These are phyloP conservation scores for Russula lepida DNA, from an alignment of 768 basidiomycete genomes.

Conservation along the genomic window DNA sequence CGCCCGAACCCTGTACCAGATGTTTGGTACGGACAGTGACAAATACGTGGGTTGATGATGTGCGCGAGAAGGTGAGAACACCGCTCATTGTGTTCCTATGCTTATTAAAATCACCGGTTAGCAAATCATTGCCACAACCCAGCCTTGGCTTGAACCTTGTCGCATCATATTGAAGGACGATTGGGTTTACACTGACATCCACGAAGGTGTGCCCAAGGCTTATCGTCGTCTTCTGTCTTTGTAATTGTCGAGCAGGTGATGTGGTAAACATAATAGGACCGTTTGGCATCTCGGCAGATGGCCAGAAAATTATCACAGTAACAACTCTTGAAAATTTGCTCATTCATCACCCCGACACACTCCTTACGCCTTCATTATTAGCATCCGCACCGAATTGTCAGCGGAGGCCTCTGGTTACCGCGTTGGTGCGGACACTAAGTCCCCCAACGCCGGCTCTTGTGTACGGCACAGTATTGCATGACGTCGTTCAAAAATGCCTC, in stretches of 20 bases:
- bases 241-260: slow-evolving; percentile 48
- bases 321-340: slow-evolving; percentile 59
- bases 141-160: slow-evolving; percentile 33
- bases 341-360: slow-evolving; percentile 86
- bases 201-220: slow-evolving; percentile 37
- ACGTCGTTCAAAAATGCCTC: slow-evolving; percentile 80
- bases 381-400: slow-evolving; percentile 76
- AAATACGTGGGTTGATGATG: slow-evolving; percentile 1
- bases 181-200: slow-evolving; percentile 61
- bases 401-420: slow-evolving; percentile 77
- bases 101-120: slow-evolving; percentile 23
- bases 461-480: slow-evolving; percentile 92
- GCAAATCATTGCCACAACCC: slow-evolving; percentile 44
- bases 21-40: slow-evolving; percentile 7
- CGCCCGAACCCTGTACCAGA: slow-evolving; percentile 13
- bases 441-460: slow-evolving; percentile 61
- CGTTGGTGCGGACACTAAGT: slow-evolving; percentile 48
- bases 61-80: slow-evolving; percentile 14
- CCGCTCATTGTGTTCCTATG: background rate
- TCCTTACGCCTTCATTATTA: slow-evolving; percentile 85
- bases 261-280: slow-evolving; percentile 67
- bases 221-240: background rate
- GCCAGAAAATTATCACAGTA: slow-evolving; percentile 40
- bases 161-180: slow-evolving; percentile 64
- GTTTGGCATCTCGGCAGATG: slow-evolving; percentile 25